Evolutionary conservation across 2,329 filamentous ascomycete species (phyloP).

Genomic region (Aureobasidium sp.): DNA sequence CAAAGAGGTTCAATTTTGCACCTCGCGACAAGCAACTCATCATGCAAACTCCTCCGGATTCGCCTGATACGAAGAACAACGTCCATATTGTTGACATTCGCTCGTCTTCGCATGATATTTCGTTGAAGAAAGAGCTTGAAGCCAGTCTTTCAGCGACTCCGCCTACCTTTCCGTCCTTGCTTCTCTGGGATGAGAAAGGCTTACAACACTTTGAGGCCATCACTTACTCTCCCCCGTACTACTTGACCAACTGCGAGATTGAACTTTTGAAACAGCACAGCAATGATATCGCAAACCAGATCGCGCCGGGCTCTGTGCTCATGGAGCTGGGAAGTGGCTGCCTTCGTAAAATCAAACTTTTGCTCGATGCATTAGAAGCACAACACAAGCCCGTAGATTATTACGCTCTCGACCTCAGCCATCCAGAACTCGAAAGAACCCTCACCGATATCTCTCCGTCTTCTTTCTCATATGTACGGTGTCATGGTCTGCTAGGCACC

Average conservation of each 20-base stretch:
- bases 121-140: not conserved
- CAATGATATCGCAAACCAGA: not conserved
- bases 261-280: not conserved
- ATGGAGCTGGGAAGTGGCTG: conserved; percentile 1
- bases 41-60: not conserved
- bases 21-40: not conserved
- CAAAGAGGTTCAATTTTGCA: too few species aligned
- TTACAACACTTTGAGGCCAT: conserved; percentile 1
- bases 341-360: conserved; percentile 5
- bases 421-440: not conserved
- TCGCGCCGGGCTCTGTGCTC: not conserved
- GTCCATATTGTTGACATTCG: conserved; percentile 9
- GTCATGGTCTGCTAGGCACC: not conserved
- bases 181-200: conserved; percentile 11
- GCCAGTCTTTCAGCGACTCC: not conserved
- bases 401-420: conserved; percentile 3
- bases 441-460: not conserved
- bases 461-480: not conserved
- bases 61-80: not conserved
- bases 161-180: not conserved
- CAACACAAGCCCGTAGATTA: not conserved
- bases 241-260: conserved; percentile 8
- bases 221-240: conserved; percentile 2
- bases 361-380: not conserved
- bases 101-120: not conserved